Base-by-base conservation (phyloP, 2,329 filamentous ascomycete species). In the Nothophaeocryptopus gaeumannii region DNA sequence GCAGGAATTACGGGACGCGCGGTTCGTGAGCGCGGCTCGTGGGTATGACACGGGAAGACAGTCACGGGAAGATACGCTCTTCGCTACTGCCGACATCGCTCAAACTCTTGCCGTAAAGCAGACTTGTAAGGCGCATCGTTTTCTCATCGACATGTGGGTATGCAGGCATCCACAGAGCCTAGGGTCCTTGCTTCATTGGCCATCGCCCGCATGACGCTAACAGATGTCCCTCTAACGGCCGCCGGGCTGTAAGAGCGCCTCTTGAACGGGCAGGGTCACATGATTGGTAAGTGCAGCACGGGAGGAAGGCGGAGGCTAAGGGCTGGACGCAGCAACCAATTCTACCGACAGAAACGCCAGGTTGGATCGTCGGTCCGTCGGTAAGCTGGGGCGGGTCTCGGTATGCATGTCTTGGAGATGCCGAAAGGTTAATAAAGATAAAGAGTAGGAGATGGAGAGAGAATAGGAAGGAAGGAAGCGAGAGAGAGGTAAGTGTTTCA, bases 181-280 rank as follows among this genome's bases (percentile, higher is more conserved):
- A n/a, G n/a, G n/a, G n/a, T n/a, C n/a, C n/a, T n/a, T n/a, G n/a
- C n/a, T n/a, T n/a, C n/a, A n/a, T n/a, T n/a, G n/a, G n/a, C n/a
- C n/a, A n/a, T n/a, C 40, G 20, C 13, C 40, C 40, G 40, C 40
- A 15, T 26, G 33, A 15, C 35, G 40, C 40, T 43, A 43, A 43
- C 29, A 43, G 33, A 43, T 43, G 40, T 43, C 35, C 40, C 2
- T 43, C 40, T 30, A 32, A 43, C 15, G 29, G 9, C 15, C 30
- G 29, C 14, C 14, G 12, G 5, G 39, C 29, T n/a, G 39, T 29
- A 12, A 13, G n/a, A n/a, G n/a, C n/a, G n/a, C n/a, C n/a, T n/a
- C n/a, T 20, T 13, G 10, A 30, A 29, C 5, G 9, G 8, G 10
- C 14, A n/a, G 9, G 8, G 10, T 38, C 14, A 5, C 5, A 20